Conservation (phyloP, 805 yeast species). For the Millerozyma miso region DNA sequence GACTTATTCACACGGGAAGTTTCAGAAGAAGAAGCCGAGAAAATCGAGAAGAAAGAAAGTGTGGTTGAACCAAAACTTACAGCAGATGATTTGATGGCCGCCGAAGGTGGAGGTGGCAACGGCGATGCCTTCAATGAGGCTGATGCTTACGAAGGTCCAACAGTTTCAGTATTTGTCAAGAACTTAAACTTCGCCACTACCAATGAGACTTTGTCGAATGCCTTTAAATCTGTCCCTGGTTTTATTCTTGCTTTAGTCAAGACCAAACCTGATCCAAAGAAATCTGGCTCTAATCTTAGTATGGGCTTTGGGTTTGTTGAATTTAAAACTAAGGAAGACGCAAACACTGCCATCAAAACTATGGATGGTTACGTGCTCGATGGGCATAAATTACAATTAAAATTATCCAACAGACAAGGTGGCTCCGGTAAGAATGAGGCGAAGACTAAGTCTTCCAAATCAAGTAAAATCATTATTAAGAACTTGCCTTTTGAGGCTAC, state of each 20-base stretch:
- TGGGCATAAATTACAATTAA: slow-evolving; percentile 87
- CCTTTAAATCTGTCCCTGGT: slow-evolving; percentile 72
- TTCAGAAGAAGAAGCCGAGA: slow-evolving; percentile 29
- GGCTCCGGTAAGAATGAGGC: slow-evolving; percentile 19
- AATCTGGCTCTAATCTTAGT: slow-evolving; percentile 61
- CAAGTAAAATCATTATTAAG: slow-evolving; percentile 87
- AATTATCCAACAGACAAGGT: slow-evolving; percentile 77
- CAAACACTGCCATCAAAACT: slow-evolving; percentile 66
- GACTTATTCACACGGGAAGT: slow-evolving; percentile 68
- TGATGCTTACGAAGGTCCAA: slow-evolving; percentile 54
- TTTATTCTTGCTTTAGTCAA: slow-evolving; percentile 79
- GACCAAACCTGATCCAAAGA: slow-evolving; percentile 82
- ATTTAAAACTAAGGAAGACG: slow-evolving; percentile 73
- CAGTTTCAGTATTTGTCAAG: slow-evolving; percentile 86
- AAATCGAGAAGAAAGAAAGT: slow-evolving; percentile 24
- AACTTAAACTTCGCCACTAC: slow-evolving; percentile 86
- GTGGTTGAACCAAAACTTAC: slow-evolving; percentile 44
- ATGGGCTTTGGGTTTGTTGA: slow-evolving; percentile 99
- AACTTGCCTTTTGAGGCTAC: slow-evolving; percentile 96
- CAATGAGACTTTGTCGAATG: slow-evolving; percentile 46
- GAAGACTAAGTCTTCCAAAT: slow-evolving; percentile 35
- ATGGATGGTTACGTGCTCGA: slow-evolving; percentile 77
- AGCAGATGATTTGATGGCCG: slow-evolving; percentile 42
- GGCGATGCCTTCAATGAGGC: slow-evolving; percentile 31
- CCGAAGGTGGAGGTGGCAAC: slow-evolving; percentile 12